phyloP scores from a whole-genome alignment of 331 rosid genomes.

The Quercus tomentella region DNA sequence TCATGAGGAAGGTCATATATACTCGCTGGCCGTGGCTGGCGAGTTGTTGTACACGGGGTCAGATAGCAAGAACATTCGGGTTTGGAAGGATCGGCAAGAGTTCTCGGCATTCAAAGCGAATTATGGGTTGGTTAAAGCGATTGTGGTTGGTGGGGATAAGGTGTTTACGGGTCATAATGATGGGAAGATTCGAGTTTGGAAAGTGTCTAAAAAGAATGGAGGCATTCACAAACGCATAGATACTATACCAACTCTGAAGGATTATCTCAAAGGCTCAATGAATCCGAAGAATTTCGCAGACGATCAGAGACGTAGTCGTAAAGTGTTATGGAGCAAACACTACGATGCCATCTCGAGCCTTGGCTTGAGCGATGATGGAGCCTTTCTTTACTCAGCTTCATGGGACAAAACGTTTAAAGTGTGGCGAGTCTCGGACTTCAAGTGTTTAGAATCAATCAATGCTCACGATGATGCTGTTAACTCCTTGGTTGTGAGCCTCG shows the following conservation, averaged over 20 bases:
- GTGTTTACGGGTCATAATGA: conserved; percentile 86
- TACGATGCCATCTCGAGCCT: conserved; percentile 74
- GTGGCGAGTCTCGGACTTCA: conserved; percentile 64
- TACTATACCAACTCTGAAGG: conserved; percentile 51
- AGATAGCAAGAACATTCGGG: conserved; percentile 78
- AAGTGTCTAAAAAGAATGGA: conserved; percentile 30
- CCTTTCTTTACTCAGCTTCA: conserved; percentile 63
- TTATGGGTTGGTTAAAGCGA: conserved; percentile 75
- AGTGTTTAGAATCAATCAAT: conserved; percentile 67
- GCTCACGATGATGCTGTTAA: conserved; percentile 87
- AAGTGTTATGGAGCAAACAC: conserved; percentile 64
- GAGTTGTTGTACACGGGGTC: conserved; percentile 78
- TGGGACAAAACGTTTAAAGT: conserved; percentile 90
- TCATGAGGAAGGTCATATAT: conserved; percentile 82
- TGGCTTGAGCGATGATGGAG: conserved; percentile 54
- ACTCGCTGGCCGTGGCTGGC: conserved; percentile 65
- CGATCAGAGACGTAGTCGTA: conserved; percentile 37
- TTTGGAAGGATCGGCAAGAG: conserved; percentile 77
- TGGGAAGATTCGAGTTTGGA: conserved; percentile 83
- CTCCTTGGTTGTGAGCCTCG: conserved; percentile 43
- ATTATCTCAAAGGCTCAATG: conserved; percentile 59
- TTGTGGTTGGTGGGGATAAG: conserved; percentile 43
- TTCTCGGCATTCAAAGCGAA: conserved; percentile 61
- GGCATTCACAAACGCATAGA: conserved; percentile 48
- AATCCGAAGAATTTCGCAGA: conserved; percentile 73